These are phyloP conservation scores for Ochetophila trinervis DNA, from an alignment of 306 rosid species.

Conservation along the genomic window DNA sequence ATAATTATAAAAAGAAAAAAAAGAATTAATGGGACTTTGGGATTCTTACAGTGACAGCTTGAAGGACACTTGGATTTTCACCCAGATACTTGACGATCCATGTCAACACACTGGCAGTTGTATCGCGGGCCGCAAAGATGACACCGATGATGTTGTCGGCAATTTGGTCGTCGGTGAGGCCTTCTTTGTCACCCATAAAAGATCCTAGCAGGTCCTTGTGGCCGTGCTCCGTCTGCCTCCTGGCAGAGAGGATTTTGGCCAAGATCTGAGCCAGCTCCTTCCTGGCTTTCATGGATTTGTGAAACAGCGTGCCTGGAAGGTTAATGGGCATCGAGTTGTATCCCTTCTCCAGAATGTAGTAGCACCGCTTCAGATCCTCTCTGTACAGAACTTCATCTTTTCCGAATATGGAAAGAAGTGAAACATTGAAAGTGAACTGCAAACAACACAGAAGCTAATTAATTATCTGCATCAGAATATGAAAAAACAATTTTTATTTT, in stretches of 20 bases:
- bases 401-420: conserved; percentile 81
- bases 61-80: conserved; percentile 72
- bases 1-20: background rate
- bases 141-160: conserved; percentile 93
- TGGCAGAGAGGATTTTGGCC: conserved; percentile 58
- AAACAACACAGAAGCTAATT: background rate
- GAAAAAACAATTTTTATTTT: too few species aligned
- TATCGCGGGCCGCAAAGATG: conserved; percentile 94
- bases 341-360: conserved; percentile 77
- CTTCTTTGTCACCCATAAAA: conserved; percentile 76
- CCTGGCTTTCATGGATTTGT: conserved; percentile 88
- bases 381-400: conserved; percentile 68
- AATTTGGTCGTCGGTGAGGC: conserved; percentile 82
- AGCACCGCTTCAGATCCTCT: conserved; percentile 76
- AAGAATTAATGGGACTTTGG: background rate
- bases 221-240: conserved; percentile 55
- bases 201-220: conserved; percentile 72
- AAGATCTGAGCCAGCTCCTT: conserved; percentile 76
- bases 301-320: conserved; percentile 77
- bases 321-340: conserved; percentile 97
- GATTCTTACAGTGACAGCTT: conserved; percentile 76
- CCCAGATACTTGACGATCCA: conserved; percentile 87
- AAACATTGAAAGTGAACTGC: conserved; percentile 89
- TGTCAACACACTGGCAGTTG: conserved; percentile 92
- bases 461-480: too few species aligned